Conservation (phyloP, 192 early-diverging fungal species). For the Coemansia sp. region DNA sequence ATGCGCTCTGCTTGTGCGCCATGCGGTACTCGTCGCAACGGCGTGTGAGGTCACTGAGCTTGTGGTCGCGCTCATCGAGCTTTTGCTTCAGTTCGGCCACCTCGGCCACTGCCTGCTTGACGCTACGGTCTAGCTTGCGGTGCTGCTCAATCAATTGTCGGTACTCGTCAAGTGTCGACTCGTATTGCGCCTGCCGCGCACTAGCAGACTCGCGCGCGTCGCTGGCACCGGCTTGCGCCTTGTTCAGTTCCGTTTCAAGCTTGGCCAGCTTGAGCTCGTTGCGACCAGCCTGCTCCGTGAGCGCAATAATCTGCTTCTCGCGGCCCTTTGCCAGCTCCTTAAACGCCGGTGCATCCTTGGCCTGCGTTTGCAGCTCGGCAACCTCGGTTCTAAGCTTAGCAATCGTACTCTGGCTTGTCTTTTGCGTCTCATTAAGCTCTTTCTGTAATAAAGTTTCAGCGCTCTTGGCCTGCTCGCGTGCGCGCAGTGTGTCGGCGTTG, state of each 20-base stretch:
- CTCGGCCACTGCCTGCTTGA: constrained; percentile 40
- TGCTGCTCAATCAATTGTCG: constrained; percentile 31
- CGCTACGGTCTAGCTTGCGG: constrained; percentile 27
- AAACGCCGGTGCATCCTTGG: constrained; percentile 6
- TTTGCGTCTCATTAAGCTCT: constrained; percentile 13
- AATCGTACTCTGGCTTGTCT: not conserved
- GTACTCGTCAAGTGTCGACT: constrained; percentile 67
- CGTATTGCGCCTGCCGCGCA: constrained; percentile 89
- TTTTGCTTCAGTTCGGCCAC: constrained; percentile 36
- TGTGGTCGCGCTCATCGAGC: constrained; percentile 34
- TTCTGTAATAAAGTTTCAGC: constrained; percentile 13
- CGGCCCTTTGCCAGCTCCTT: constrained; percentile 8
- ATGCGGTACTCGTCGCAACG: constrained; percentile 31
- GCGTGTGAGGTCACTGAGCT: constrained; percentile 16
- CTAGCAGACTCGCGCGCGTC: constrained; percentile 56
- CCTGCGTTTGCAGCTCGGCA: constrained; percentile 11
- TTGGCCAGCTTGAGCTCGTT: not conserved
- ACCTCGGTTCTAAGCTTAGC: not conserved
- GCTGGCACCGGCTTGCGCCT: constrained; percentile 3
- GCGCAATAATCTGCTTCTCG: constrained; percentile 5
- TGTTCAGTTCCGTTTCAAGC: constrained; percentile 2
- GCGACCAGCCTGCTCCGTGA: constrained; percentile 9
- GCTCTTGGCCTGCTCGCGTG: constrained; percentile 10
- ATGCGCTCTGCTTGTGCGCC: constrained; percentile 20
- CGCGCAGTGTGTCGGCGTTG: constrained; percentile 18